Evolutionary conservation across 2,329 filamentous ascomycete species (phyloP).

Genomic region (Teratosphaeria viscida): DNA sequence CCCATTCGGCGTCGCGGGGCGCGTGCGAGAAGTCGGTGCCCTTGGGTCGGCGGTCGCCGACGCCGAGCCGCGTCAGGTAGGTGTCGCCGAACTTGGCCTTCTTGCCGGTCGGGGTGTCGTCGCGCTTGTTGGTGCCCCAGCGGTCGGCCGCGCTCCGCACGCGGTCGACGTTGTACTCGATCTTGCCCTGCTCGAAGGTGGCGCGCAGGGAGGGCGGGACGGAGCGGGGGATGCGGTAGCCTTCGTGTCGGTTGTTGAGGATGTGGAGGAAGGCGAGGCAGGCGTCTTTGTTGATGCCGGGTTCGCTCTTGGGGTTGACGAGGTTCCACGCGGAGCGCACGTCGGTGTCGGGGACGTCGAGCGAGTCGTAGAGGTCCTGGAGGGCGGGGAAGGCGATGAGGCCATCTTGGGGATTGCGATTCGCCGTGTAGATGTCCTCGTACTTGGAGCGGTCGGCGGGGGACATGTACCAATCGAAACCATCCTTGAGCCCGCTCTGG

Average conservation of each 20-base stretch:
- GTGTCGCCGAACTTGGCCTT: conserved; percentile 98
- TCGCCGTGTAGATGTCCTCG: conserved; percentile 92
- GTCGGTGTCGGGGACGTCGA: conserved; percentile 65
- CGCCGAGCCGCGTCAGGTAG: conserved; percentile 80
- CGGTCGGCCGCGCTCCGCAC: conserved; percentile 50
- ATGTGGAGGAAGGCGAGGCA: conserved; percentile 92
- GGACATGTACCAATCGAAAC: conserved; percentile 99
- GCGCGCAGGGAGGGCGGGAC: conserved; percentile 84
- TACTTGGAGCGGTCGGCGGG: conserved; percentile 86
- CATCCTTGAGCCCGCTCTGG: conserved; percentile 76
- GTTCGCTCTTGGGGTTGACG: conserved; percentile 77
- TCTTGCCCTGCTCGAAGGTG: conserved; percentile 90
- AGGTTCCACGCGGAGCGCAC: conserved; percentile 92
- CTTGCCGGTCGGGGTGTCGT: conserved; percentile 70
- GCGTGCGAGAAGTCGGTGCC: conserved; percentile 85
- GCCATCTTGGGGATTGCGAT: conserved; percentile 68
- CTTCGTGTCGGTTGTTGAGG: conserved; percentile 89
- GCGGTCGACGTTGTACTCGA: conserved; percentile 88
- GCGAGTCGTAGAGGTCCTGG: conserved; percentile 72
- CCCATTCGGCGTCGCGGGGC: conserved; percentile 86
- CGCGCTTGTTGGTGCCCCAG: conserved; percentile 71
- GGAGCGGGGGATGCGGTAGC: conserved; percentile 81
- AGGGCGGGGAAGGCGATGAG: conserved; percentile 65
- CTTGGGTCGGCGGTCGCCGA: conserved; percentile 60
- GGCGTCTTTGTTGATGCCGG: conserved; percentile 87